phyloP scores from a whole-genome alignment of 2,329 filamentous ascomycete species.

The Epichloe elymi region DNA sequence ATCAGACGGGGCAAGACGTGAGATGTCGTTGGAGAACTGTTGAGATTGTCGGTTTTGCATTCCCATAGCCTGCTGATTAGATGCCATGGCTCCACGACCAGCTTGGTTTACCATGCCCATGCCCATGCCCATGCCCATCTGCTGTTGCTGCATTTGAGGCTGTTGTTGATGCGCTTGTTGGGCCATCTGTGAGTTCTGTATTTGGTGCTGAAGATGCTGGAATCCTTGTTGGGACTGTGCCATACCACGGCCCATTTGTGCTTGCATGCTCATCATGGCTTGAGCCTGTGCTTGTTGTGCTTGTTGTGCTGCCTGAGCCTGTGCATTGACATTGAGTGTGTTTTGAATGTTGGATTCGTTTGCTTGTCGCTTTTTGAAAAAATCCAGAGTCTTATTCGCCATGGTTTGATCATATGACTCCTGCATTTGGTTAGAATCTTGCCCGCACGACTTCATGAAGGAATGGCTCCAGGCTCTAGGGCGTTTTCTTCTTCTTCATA shows the following conservation, averaged over 20 bases:
- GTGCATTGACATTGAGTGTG: constrained; percentile 32
- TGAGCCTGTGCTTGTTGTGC: constrained; percentile 24
- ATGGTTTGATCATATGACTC: constrained; percentile 37
- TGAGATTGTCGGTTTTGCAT: constrained; percentile 23
- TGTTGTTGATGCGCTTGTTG: constrained; percentile 20
- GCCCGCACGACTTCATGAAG: not conserved
- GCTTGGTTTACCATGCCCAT: constrained; percentile 27
- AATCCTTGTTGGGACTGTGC: constrained; percentile 39
- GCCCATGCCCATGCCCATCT: constrained; percentile 23
- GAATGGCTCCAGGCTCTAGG: not conserved
- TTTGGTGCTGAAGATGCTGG: constrained; percentile 44
- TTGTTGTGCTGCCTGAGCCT: constrained; percentile 17
- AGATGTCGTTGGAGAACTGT: constrained; percentile 20
- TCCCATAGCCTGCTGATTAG: constrained; percentile 26
- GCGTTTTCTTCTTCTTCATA: not conserved
- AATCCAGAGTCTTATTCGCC: constrained; percentile 31
- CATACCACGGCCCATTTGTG: constrained; percentile 37
- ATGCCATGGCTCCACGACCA: constrained; percentile 26
- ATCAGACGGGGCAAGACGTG: constrained; percentile 29
- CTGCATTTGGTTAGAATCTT: constrained; percentile 19
- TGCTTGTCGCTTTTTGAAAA: constrained; percentile 36
- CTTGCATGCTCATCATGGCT: constrained; percentile 41
- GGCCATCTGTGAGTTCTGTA: constrained; percentile 40
- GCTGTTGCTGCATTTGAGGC: constrained; percentile 16
- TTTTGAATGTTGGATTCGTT: constrained; percentile 37